Conservation (phyloP, 345 rosid species). For the Lepidium sativum region DNA sequence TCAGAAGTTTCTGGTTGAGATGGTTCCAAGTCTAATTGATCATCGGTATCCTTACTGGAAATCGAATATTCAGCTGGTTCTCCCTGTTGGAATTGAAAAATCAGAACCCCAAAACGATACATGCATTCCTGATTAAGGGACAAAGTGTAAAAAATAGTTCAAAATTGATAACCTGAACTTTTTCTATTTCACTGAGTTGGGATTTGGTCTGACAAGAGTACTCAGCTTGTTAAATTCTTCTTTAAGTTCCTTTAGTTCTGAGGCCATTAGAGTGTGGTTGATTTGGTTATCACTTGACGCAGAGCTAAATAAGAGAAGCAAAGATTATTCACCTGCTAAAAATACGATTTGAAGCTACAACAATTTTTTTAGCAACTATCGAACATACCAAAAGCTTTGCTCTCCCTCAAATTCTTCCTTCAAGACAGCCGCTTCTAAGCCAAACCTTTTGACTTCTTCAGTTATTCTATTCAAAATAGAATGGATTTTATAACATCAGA, state of each 20-base stretch:
- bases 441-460: constrained; percentile 49
- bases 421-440: constrained; percentile 50
- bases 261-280: constrained; percentile 40
- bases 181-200: constrained; percentile 35
- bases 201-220: constrained; percentile 42
- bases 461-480: constrained; percentile 42
- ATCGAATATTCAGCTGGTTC: constrained; percentile 33
- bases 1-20: constrained; percentile 35
- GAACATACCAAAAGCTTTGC: constrained; percentile 22
- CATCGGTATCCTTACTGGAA: constrained; percentile 32
- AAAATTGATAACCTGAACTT: constrained; percentile 29
- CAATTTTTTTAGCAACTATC: neutral
- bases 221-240: constrained; percentile 56
- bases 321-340: neutral
- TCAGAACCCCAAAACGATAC: neutral
- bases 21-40: neutral
- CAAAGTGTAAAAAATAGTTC: neutral
- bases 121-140: neutral
- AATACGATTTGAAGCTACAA: neutral
- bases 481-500: neutral
- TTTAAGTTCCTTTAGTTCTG: constrained; percentile 59
- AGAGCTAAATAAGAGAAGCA: constrained; percentile 29
- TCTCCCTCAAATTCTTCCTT: constrained; percentile 40
- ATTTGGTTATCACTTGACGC: constrained; percentile 41
- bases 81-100: constrained; percentile 24